Percentiles rank a stretch among this genome's conserved stretches.
These are phyloP conservation scores for Globisporangium rhizosaccharum DNA, from an alignment of 352 stramenopile genomes.

Conservation along the genomic window DNA sequence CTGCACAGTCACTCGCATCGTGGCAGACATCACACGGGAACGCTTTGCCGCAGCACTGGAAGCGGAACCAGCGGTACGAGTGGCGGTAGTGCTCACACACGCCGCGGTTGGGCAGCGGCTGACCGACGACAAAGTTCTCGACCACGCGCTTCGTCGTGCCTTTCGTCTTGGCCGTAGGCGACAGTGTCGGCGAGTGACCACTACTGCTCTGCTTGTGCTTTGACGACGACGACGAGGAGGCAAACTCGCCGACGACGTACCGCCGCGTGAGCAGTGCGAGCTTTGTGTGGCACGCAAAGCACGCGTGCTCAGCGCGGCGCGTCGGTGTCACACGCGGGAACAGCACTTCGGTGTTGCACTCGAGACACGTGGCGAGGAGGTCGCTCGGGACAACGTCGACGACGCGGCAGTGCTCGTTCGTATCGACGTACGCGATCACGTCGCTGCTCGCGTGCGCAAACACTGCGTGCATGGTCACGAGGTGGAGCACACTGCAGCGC, in stretches of 20 bases:
- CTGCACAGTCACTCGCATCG: constrained; percentile 56
- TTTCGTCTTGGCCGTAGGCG: constrained; percentile 22
- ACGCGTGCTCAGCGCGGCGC: constrained; percentile 56
- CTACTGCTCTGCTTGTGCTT: constrained; percentile 14
- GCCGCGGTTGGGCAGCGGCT: constrained; percentile 66
- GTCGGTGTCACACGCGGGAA: constrained; percentile 40
- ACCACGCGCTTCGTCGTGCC: constrained; percentile 25
- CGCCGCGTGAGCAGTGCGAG: constrained; percentile 65
- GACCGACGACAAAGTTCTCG: constrained; percentile 58
- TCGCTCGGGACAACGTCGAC: constrained; percentile 67
- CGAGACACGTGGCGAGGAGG: constrained; percentile 63
- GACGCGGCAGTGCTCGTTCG: constrained; percentile 57
- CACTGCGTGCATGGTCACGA: constrained; percentile 54
- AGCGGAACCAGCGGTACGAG: constrained; percentile 78
- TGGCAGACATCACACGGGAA: constrained; percentile 83
- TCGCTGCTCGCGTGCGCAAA: constrained; percentile 67
- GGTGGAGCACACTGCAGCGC: constrained; percentile 67
- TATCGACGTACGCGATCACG: constrained; percentile 63
- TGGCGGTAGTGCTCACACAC: constrained; percentile 77
- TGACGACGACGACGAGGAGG: not conserved
- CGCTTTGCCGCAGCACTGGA: constrained; percentile 80
- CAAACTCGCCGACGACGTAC: constrained; percentile 29
- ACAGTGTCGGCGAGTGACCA: not conserved
- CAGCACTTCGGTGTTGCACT: constrained; percentile 62
- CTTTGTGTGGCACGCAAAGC: constrained; percentile 76